Percentiles rank a stretch among this genome's conserved stretches.
phyloP scores from a whole-genome alignment of 768 basidiomycete species.

The Cantharellus anzutake region DNA sequence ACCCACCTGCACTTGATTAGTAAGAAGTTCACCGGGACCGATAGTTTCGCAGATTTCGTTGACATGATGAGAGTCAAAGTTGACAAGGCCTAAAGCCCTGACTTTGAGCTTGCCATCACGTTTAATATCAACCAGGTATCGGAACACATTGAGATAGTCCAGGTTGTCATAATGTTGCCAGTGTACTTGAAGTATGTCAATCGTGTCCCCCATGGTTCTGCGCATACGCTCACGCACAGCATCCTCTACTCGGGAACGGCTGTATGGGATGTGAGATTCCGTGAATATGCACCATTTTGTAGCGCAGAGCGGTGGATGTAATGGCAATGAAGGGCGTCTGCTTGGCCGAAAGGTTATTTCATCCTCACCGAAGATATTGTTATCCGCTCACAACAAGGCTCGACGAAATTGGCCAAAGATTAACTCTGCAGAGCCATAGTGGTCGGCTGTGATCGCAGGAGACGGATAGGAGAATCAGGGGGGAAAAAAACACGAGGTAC shows the following conservation, averaged over 20 bases:
- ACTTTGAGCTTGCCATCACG: slow-evolving; percentile 24
- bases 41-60: slow-evolving; percentile 25
- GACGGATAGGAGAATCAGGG: no score
- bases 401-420: no score
- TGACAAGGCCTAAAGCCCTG: no score
- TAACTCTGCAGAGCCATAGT: slow-evolving; percentile 34
- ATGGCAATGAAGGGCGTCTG: no score
- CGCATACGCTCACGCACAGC: slow-evolving; percentile 41
- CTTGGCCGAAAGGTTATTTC: not conserved
- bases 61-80: no score
- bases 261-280: no score
- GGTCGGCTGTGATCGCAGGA: slow-evolving; percentile 33
- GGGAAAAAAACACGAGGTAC: no score
- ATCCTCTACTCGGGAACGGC: no score
- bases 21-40: slow-evolving; percentile 50
- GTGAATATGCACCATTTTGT: no score
- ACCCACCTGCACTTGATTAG: slow-evolving; percentile 66
- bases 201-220: slow-evolving; percentile 7
- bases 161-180: slow-evolving; percentile 48
- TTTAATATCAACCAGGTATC: slow-evolving; percentile 39
- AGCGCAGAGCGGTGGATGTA: not conserved
- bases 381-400: slow-evolving; percentile 65
- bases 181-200: slow-evolving; percentile 69
- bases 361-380: slow-evolving; percentile 1
- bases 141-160: slow-evolving; percentile 28